Conservation (phyloP, 2,329 filamentous ascomycete genomes). For the Ceratocystis eucalypticola region DNA sequence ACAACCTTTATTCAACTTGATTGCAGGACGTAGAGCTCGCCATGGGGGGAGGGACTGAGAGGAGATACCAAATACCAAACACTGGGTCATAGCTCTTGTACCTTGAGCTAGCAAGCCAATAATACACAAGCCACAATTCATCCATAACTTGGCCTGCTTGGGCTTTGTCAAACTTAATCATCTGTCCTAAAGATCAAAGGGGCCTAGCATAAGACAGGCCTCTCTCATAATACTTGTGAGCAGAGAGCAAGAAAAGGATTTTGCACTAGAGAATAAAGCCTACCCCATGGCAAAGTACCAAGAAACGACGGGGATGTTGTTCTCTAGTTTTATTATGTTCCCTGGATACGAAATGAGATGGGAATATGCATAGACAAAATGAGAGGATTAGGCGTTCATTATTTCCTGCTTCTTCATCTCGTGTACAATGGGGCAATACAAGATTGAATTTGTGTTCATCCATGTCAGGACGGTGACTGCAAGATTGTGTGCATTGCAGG, state of each 20-base stretch:
- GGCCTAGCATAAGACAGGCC: background rate
- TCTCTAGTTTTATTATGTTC: constrained; percentile 4
- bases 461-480: background rate
- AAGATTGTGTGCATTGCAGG: background rate
- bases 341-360: constrained; percentile 5
- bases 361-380: constrained; percentile 2
- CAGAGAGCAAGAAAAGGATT: background rate
- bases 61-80: background rate
- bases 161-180: background rate
- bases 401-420: background rate
- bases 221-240: background rate
- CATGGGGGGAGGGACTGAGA: background rate
- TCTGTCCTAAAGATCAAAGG: constrained; percentile 4
- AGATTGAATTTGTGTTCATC: background rate
- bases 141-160: background rate
- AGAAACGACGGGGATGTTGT: background rate
- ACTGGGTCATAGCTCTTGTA: constrained; percentile 4
- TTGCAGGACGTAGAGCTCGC: background rate
- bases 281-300: background rate
- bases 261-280: constrained; percentile 1
- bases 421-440: background rate
- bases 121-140: constrained; percentile 7
- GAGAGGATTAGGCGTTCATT: constrained; percentile 1
- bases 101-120: background rate
- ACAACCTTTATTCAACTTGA: background rate